phyloP scores from a whole-genome alignment of 2,329 filamentous ascomycete species.

The Aspergillus carbonarius region DNA sequence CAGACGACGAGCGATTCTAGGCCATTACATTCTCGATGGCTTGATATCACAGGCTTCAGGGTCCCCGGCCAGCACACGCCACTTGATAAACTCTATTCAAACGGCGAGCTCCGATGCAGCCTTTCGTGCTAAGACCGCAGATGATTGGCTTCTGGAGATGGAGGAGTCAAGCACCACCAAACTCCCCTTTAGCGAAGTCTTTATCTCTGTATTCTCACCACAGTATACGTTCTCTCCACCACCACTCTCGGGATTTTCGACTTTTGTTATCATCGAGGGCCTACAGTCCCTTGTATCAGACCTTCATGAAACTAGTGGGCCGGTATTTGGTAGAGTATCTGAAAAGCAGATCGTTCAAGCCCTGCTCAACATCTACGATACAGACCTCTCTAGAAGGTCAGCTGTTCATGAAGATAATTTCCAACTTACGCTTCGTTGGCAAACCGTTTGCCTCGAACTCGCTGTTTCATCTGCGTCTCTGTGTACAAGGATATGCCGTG shows the following conservation, averaged over 20 bases:
- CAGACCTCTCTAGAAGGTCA: conserved; percentile 3
- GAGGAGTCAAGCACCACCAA: background rate
- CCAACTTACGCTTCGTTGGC: conserved; percentile 16
- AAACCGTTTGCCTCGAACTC: conserved; percentile 19
- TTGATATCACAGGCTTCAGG: conserved; percentile 23
- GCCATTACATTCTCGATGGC: conserved; percentile 22
- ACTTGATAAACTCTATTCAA: conserved; percentile 20
- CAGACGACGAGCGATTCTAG: conserved; percentile 20
- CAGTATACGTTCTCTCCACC: background rate
- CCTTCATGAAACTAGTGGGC: background rate
- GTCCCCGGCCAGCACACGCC: conserved; percentile 18
- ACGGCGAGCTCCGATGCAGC: conserved; percentile 17
- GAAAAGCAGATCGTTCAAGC: background rate
- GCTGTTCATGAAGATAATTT: background rate
- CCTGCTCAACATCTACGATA: conserved; percentile 3
- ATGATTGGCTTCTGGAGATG: conserved; percentile 19
- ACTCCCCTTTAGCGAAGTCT: conserved; percentile 1
- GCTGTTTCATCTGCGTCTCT: conserved; percentile 12
- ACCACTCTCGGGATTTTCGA: background rate
- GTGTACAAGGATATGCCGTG: conserved; percentile 11
- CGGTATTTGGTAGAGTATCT: background rate
- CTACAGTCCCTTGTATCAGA: conserved; percentile 1
- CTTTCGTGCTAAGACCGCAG: conserved; percentile 17
- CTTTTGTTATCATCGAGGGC: conserved; percentile 3
- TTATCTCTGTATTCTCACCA: background rate